Evolutionary conservation across 2,329 filamentous ascomycete genomes (phyloP).

Genomic region (Colletotrichum cereale): DNA sequence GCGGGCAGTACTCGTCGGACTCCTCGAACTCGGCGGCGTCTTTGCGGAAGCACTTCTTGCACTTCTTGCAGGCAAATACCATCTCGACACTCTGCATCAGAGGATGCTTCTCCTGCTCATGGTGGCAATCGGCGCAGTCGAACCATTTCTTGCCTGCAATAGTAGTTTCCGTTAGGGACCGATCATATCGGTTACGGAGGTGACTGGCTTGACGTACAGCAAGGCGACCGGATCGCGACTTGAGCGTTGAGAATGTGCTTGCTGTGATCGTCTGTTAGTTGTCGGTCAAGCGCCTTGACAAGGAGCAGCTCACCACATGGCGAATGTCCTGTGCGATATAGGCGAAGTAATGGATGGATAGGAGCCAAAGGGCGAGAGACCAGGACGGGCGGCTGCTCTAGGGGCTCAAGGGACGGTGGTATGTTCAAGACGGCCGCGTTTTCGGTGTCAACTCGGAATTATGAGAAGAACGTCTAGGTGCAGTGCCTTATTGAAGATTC

Average conservation of each 20-base stretch:
- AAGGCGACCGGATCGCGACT: conserved; percentile 93
- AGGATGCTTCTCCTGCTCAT: conserved; percentile 81
- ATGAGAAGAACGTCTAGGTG: conserved; percentile 17
- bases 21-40: conserved; percentile 94
- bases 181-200: conserved; percentile 19
- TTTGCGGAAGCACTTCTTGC: conserved; percentile 97
- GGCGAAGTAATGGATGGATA: not conserved
- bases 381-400: not conserved
- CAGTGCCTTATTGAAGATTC: conserved; percentile 23
- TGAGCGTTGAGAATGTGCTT: conserved; percentile 99
- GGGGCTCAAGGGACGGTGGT: not conserved
- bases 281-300: conserved; percentile 2
- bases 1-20: conserved; percentile 97
- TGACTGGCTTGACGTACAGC: conserved; percentile 74
- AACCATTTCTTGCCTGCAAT: conserved; percentile 93
- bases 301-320: conserved; percentile 54
- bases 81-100: conserved; percentile 87
- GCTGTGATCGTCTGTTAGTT: conserved; percentile 60
- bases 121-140: conserved; percentile 96
- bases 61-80: conserved; percentile 98
- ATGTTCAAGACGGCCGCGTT: not conserved
- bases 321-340: not conserved
- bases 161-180: conserved; percentile 8
- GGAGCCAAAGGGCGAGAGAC: not conserved
- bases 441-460: not conserved